These are phyloP conservation scores for Simmondsia chinensis DNA, from an alignment of 148 eudicot species.

Conservation along the genomic window DNA sequence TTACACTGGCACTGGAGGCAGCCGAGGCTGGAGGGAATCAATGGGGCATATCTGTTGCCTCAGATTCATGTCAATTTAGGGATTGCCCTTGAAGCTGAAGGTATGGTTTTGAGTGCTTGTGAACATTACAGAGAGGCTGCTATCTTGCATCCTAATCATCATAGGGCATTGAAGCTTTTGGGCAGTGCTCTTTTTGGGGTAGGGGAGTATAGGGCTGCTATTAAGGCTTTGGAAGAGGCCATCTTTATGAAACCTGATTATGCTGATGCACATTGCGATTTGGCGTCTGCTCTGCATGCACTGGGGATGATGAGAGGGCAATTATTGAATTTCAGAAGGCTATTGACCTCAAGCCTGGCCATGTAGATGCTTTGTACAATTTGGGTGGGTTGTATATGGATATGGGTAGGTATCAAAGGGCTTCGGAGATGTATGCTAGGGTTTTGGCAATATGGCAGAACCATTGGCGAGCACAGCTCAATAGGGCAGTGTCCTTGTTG, in stretches of 20 bases:
- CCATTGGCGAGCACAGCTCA: slow-evolving; percentile 95
- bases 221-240: slow-evolving; percentile 93
- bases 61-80: slow-evolving; percentile 96
- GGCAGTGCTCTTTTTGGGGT: slow-evolving; percentile 96
- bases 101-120: slow-evolving; percentile 91
- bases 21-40: slow-evolving; percentile 89
- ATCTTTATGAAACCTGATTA: slow-evolving; percentile 82
- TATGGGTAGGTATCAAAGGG: slow-evolving; percentile 95
- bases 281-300: slow-evolving; percentile 90
- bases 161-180: slow-evolving; percentile 88
- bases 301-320: slow-evolving; percentile 88
- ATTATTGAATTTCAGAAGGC: slow-evolving; percentile 97
- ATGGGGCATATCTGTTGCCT: slow-evolving; percentile 81
- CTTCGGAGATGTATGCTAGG: slow-evolving; percentile 96
- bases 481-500: slow-evolving; percentile 85
- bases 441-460: slow-evolving; percentile 86
- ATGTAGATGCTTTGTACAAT: slow-evolving; percentile 92
- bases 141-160: slow-evolving; percentile 91
- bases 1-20: slow-evolving; percentile 67
- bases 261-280: slow-evolving; percentile 95
- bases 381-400: slow-evolving; percentile 98
- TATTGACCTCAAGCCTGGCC: slow-evolving; percentile 89
- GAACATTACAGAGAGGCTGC: slow-evolving; percentile 97
- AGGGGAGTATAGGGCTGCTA: slow-evolving; percentile 92
- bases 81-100: slow-evolving; percentile 83